These are phyloP conservation scores for Pezicula neosporulosa DNA, from an alignment of 2,329 filamentous ascomycete species.

Conservation along the genomic window DNA sequence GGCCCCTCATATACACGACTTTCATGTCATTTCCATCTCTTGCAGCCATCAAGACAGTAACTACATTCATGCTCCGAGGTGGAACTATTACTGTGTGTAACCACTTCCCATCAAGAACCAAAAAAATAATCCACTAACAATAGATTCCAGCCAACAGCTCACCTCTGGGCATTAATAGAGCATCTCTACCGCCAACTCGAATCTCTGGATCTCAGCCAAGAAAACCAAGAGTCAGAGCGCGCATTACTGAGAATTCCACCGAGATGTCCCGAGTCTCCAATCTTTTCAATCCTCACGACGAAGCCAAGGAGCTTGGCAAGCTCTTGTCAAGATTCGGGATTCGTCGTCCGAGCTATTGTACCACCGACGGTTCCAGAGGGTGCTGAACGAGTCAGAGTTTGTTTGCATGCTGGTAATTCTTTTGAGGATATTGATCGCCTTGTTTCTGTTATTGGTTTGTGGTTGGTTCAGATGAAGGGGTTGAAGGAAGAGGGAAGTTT, in stretches of 20 bases:
- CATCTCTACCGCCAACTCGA: conserved; percentile 42
- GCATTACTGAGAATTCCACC: conserved; percentile 24
- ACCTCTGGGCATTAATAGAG: conserved; percentile 43
- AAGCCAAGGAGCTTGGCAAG: conserved; percentile 55
- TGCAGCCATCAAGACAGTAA: conserved; percentile 53
- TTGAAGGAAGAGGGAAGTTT: background rate
- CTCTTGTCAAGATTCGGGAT: conserved; percentile 55
- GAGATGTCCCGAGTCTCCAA: conserved; percentile 51
- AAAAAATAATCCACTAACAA: conserved; percentile 1
- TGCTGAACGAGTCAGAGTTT: conserved; percentile 61
- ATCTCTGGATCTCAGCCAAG: conserved; percentile 23
- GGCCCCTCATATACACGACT: conserved; percentile 73
- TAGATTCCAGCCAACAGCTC: conserved; percentile 26
- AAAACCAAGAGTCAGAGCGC: conserved; percentile 2
- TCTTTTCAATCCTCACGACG: conserved; percentile 58
- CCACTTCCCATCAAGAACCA: background rate
- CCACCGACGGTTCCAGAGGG: conserved; percentile 64
- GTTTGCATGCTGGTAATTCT: conserved; percentile 66
- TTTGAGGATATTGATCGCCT: conserved; percentile 51
- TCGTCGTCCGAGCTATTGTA: conserved; percentile 63
- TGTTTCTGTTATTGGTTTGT: conserved; percentile 16
- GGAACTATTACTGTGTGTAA: conserved; percentile 39
- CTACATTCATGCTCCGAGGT: conserved; percentile 51
- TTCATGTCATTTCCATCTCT: conserved; percentile 61
- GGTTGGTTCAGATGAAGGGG: conserved; percentile 12